Base-by-base conservation (phyloP, 2,329 filamentous ascomycete species). In the Aspergillus felis region DNA sequence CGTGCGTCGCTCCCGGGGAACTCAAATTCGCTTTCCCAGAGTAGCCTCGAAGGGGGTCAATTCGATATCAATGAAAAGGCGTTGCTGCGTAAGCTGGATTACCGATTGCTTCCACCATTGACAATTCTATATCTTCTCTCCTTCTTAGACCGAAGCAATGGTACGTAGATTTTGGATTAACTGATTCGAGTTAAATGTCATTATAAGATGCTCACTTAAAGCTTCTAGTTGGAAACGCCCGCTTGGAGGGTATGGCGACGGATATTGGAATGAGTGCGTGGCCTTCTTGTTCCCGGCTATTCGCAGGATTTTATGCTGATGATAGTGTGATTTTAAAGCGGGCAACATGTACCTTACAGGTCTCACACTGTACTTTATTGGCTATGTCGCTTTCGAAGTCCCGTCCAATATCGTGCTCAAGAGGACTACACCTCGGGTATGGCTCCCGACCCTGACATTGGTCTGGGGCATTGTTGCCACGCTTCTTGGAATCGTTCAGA, bases 391-490 rank as follows among this genome's bases (percentile, higher is more conserved):
- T 2, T 75, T 76, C 50, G 73, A 78, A 53, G 67, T 78, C 7
- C 77, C 77, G 2, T 73, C 71, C 62, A 79, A 79, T 54, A 70
- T 76, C 14, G 59, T 75, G n/a, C 59, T 78, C 7, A 77, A 75
- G 49, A 66, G 64, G 51, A 74, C 74, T 1, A 74, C 70, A 0
- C 74, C 75, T 0, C 70, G 70, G 4, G 66, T 71, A 24, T 77
- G 73, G 73, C 65, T 76, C 1, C 73, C 76, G 0, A 75, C 74
- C 0, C 63, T 76, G 14, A 81, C 78, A 54, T 66, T 82, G 14
- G 42, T 68, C 32, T 83, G 81, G 76, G 81, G 81, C 2, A 70
- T 82, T 28, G 74, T 82, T 52, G 78, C 79, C n/a, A 77, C 81
- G 17, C 72, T 79, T 48, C 72, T 79, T 24, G 82, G 80, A 35